Evolutionary conservation across 2,329 filamentous ascomycete species (phyloP), one percentile per base, ranked within the genome.

Genomic region (Aspergillus sp.): DNA sequence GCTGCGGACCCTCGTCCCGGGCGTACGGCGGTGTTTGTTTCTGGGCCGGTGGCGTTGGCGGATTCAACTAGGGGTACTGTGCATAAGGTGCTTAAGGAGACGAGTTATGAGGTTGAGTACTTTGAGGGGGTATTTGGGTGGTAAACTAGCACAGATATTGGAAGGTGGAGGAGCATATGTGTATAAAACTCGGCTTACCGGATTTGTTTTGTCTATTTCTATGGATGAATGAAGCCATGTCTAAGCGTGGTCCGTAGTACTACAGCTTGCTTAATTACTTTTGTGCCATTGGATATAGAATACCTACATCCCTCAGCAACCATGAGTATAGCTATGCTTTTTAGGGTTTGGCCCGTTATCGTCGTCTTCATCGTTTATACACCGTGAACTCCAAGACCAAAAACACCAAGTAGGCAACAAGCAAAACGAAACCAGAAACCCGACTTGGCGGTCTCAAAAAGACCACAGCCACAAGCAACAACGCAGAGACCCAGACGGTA

Each of bases 31-130:
- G 65, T 78, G 20, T 60, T 79, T 76, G 75, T 58, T 8, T 57
- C 43, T 41, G 78, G 78, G 1, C 76, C 77, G 5, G 71, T 68
- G 1, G 62, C 64, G 5, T 76, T 80, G 76, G 76, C 75, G 20
- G 76, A 80, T 60, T 70, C 77, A 32, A 71, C 72, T n/a, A 63
- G 78, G 20, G 66, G 57, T 17, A 69, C 72, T 3, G 72, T 75
- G 55, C 71, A 75, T 44, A 48, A 66, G 7, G 69, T 69, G 13
- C 57, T 71, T 59, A 68, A 65, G 39, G 56, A 62, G 9, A 68
- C 67, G 7, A 67, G 65, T 15, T 44, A 48, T 15, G 55, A 48
- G 1, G 64, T 79, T 9, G 75, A 78, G 55, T 78, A 79, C 59
- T 76, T 78, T 60, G 78, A 80, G 56, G 76, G 57, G 48, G 47